These are phyloP conservation scores for Globisporangium carolinianum DNA, from an alignment of 352 stramenopile genomes.

Conservation along the genomic window DNA sequence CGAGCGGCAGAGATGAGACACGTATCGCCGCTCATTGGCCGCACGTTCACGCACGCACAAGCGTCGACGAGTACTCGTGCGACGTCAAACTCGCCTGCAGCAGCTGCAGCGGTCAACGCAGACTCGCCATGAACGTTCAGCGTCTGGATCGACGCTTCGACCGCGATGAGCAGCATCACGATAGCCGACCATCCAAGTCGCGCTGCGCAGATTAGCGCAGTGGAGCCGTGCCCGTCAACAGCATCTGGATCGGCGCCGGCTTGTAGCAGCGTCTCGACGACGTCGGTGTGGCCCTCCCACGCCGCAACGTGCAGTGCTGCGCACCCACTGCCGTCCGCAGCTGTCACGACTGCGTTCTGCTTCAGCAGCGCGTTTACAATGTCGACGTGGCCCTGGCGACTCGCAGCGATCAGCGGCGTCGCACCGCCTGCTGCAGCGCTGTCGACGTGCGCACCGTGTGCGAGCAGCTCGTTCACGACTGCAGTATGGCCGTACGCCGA, in stretches of 20 bases:
- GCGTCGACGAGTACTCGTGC: neutral
- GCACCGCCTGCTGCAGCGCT: neutral
- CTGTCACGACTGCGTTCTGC: neutral
- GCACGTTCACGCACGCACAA: slow-evolving; percentile 1
- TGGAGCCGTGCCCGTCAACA: neutral
- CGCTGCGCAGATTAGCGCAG: slow-evolving; percentile 1
- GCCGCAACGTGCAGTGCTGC: neutral
- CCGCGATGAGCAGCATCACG: neutral
- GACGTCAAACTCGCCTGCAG: slow-evolving; percentile 1
- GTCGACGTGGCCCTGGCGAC: neutral
- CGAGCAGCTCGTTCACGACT: slow-evolving; percentile 4
- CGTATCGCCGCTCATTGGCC: neutral
- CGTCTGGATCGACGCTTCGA: neutral
- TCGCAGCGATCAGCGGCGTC: neutral
- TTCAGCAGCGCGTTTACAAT: slow-evolving; percentile 1
- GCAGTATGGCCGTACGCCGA: neutral
- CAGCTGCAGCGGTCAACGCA: slow-evolving; percentile 1
- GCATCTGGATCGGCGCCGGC: neutral
- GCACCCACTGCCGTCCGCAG: neutral
- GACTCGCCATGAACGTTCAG: neutral
- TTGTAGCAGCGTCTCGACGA: neutral
- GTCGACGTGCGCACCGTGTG: neutral
- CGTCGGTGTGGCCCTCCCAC: neutral
- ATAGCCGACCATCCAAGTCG: neutral
- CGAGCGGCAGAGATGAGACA: slow-evolving; percentile 2